phyloP scores from a whole-genome alignment of 768 basidiomycete species.

The Psilocybe cyanescens region DNA sequence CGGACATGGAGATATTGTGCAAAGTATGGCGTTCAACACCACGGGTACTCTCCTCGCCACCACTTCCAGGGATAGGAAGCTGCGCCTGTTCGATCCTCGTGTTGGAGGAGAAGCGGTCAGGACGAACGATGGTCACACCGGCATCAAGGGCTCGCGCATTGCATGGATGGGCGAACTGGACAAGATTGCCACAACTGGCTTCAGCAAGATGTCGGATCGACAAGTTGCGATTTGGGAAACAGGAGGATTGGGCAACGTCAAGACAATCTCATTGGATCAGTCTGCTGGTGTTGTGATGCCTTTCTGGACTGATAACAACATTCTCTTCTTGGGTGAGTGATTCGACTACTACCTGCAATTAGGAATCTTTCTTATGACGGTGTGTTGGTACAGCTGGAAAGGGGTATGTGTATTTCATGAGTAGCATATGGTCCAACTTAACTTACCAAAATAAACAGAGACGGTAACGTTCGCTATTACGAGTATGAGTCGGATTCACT shows the following conservation, averaged over 20 bases:
- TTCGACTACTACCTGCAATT: background rate
- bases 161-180: constrained; percentile 91
- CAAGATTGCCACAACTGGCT: constrained; percentile 92
- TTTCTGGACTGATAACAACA: constrained; percentile 95
- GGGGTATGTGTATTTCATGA: constrained; percentile 51
- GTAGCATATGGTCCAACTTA: constrained; percentile 3
- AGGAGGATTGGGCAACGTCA: constrained; percentile 71
- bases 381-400: constrained; percentile 68
- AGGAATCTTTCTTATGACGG: constrained; percentile 1
- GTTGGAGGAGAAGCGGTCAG: constrained; percentile 82
- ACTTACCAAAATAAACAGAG: constrained; percentile 45
- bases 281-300: constrained; percentile 96
- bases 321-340: constrained; percentile 75
- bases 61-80: constrained; percentile 91
- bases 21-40: constrained; percentile 80
- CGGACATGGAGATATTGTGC: constrained; percentile 89
- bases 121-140: constrained; percentile 84
- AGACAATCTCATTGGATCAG: constrained; percentile 83
- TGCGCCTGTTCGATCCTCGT: constrained; percentile 92
- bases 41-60: constrained; percentile 85
- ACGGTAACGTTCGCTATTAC: constrained; percentile 98
- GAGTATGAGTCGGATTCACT: constrained; percentile 91
- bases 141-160: constrained; percentile 90
- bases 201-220: constrained; percentile 95
- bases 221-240: constrained; percentile 93